Evolutionary conservation across 2,329 filamentous ascomycete species (phyloP), one percentile per base, ranked within the genome.

Genomic region (Shiraia sp.): DNA sequence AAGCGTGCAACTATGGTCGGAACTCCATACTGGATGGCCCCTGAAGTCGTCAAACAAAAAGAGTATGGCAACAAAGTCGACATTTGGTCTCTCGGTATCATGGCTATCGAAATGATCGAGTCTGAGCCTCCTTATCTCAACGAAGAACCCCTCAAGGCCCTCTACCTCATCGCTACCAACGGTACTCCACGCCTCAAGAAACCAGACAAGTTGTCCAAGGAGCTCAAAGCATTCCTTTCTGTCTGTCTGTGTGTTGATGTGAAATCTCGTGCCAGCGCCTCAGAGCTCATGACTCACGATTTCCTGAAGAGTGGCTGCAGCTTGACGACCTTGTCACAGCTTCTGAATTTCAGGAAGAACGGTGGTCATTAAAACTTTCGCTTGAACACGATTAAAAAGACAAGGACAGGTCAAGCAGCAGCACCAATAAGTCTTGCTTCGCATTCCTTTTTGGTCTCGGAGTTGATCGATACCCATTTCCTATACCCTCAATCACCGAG

Each of bases 71-170:
- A 88, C 65, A 97, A 97, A 78, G 93, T 97, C 50, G 93, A 99
- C 66, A 96, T 97, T 66, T 99, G 93, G 93, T 96, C 91, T 22
- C 77, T 99, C 49, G 93, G 93, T 64, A 99, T 99, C 74, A 99
- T 97, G 93, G 92, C 93, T 16, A 97, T 99, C 63, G 93, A 99
- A 73, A 96, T 99, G 93, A 97, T 97, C 64, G 93, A 99, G 70
- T 95, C 90, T 13, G 93, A 99, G 71, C 93, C 93, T 5, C 93
- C 93, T 0, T 99, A 99, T 70, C 82, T 97, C 26, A 97, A 97
- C 72, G 93, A 97, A 72, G 92, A 97, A 72, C 93, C 93, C 0
- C 81, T 99, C 42, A 97, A 97, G 78, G 93, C 93, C 6, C 80
- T 99, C 32, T 99, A 96, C 70, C 81, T 99, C 49, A 99, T 99